A percentile compares a stretch with the other conserved stretches of the same genome.
These are phyloP conservation scores for Hygrophorus russula DNA, from an alignment of 768 basidiomycete genomes.

Conservation along the genomic window DNA sequence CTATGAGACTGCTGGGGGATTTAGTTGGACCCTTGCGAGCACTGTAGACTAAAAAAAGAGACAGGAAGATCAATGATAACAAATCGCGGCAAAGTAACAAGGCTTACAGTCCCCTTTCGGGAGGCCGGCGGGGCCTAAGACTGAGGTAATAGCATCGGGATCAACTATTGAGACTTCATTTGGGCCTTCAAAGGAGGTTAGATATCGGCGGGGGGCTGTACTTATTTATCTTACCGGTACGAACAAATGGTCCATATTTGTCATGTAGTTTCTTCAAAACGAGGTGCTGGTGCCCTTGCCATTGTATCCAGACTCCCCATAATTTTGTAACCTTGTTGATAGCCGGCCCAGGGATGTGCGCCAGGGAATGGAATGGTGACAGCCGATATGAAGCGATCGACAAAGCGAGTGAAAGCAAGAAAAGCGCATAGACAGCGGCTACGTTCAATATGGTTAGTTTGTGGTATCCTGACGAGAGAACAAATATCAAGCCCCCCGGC, in stretches of 20 bases:
- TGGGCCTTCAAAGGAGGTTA: constrained; percentile 27
- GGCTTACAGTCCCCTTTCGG: constrained; percentile 47
- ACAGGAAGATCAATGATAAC: neutral
- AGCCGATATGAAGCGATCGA: constrained; percentile 27
- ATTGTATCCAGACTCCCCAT: constrained; percentile 20
- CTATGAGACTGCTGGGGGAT: constrained; percentile 22
- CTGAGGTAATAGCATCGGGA: constrained; percentile 27
- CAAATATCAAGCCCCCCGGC: too few relatives aligned
- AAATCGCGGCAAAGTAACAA: neutral
- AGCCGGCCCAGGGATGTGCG: constrained; percentile 34
- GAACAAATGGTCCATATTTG: constrained; percentile 39
- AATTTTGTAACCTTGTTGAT: constrained; percentile 28
- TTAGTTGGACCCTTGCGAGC: constrained; percentile 30
- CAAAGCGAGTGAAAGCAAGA: constrained; percentile 7
- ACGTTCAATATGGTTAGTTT: neutral
- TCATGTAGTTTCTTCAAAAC: constrained; percentile 34
- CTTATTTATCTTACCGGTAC: constrained; percentile 29
- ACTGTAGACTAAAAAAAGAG: constrained; percentile 33
- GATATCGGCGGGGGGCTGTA: neutral
- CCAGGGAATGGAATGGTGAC: constrained; percentile 36
- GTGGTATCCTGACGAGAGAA: neutral
- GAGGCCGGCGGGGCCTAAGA: constrained; percentile 40
- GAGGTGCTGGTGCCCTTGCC: constrained; percentile 28
- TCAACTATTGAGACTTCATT: constrained; percentile 47
- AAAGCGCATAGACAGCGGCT: neutral